Percentiles rank a stretch among this genome's conserved stretches.
phyloP scores from a whole-genome alignment of 768 basidiomycete species.

The Suillus lakei region DNA sequence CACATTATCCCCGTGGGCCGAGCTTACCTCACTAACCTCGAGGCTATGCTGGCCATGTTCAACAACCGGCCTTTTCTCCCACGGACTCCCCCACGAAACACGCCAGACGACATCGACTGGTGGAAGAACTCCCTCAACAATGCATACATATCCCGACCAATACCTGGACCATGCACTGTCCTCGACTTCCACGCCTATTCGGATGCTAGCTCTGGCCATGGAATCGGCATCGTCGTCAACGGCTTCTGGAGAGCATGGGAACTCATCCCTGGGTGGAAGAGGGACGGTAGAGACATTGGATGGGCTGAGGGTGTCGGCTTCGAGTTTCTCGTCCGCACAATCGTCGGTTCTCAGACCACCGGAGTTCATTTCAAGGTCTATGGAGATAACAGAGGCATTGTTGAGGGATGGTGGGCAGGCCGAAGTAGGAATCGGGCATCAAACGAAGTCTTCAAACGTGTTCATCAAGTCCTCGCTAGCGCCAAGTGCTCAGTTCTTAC shows the following conservation, averaged over 20 bases:
- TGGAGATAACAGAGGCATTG: constrained; percentile 39
- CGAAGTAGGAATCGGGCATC: constrained; percentile 29
- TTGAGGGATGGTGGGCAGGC: constrained; percentile 43
- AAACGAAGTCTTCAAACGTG: constrained; percentile 33
- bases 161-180: constrained; percentile 32
- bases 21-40: constrained; percentile 45
- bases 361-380: constrained; percentile 10
- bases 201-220: constrained; percentile 43
- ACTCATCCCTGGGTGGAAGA: constrained; percentile 36
- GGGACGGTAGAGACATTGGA: constrained; percentile 39
- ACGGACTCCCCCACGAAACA: constrained; percentile 16
- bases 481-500: constrained; percentile 15
- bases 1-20: constrained; percentile 37
- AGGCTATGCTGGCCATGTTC: constrained; percentile 38
- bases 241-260: constrained; percentile 34
- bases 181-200: constrained; percentile 42
- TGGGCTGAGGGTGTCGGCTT: constrained; percentile 56
- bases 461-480: constrained; percentile 16
- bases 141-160: constrained; percentile 16
- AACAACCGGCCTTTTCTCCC: constrained; percentile 35
- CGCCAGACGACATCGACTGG: constrained; percentile 38
- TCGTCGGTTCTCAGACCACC: constrained; percentile 2
- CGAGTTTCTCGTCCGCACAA: constrained; percentile 37
- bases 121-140: constrained; percentile 30
- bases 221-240: constrained; percentile 35